A percentile compares a stretch with the other conserved stretches of the same genome.
phyloP scores from a whole-genome alignment of 805 yeast genomes.

The Ogataea trehalophila region DNA sequence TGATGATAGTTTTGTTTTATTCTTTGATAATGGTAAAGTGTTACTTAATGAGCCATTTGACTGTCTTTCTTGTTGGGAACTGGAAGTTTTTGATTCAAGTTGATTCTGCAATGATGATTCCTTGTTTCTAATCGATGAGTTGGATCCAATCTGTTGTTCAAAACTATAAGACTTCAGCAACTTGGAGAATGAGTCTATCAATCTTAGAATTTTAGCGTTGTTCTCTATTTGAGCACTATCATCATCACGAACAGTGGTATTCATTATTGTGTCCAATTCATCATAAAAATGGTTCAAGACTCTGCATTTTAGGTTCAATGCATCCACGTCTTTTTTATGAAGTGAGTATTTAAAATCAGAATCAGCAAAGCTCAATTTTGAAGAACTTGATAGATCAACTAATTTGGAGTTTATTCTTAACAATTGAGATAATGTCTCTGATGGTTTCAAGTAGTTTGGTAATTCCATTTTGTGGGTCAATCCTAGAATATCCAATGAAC shows the following conservation, averaged over 20 bases:
- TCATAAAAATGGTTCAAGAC: slow-evolving; percentile 3
- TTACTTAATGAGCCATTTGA: not conserved
- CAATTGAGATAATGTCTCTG: not conserved
- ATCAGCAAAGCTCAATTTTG: not conserved
- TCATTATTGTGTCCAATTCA: not conserved
- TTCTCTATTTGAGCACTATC: not conserved
- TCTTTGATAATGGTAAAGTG: not conserved
- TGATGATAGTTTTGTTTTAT: not conserved
- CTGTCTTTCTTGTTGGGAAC: not conserved
- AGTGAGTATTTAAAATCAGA: slow-evolving; percentile 3
- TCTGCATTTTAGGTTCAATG: not conserved
- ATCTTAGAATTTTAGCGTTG: not conserved
- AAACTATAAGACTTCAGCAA: slow-evolving; percentile 3
- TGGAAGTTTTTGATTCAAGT: not conserved
- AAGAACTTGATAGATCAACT: not conserved
- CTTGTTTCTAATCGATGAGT: not conserved
- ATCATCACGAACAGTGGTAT: not conserved
- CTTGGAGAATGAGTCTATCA: slow-evolving; percentile 5
- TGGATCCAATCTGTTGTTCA: not conserved
- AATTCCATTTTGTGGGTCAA: not conserved
- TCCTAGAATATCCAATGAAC: not conserved
- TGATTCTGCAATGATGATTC: not conserved
- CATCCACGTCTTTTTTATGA: not conserved
- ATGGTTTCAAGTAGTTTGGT: not conserved
- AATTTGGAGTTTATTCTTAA: slow-evolving; percentile 4